phyloP scores from a whole-genome alignment of 148 eudicot species.

The Camellia lanceoleosa region DNA sequence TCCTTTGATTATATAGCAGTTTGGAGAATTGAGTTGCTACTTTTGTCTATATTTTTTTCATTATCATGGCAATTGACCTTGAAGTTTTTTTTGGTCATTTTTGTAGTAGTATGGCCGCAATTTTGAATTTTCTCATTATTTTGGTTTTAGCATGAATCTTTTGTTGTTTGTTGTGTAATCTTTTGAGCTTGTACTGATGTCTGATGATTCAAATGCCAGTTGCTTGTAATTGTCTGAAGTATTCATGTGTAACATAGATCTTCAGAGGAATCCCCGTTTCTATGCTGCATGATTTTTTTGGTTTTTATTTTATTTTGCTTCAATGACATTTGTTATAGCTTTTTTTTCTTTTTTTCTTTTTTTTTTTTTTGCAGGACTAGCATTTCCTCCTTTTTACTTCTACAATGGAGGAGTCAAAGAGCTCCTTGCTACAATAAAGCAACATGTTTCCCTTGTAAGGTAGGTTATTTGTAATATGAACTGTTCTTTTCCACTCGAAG shows the following conservation, averaged over 20 bases:
- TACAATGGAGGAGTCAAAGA: conserved; percentile 94
- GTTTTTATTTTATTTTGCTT: too few species aligned
- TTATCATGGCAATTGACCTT: neutral
- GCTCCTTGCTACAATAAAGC: conserved; percentile 84
- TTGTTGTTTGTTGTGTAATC: neutral
- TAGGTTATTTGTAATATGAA: conserved; percentile 17
- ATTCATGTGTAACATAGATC: too few species aligned
- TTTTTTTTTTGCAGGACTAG: conserved; percentile 58
- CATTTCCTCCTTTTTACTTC: conserved; percentile 91
- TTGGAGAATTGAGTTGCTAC: neutral
- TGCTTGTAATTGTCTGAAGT: too few species aligned
- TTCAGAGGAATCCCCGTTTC: too few species aligned
- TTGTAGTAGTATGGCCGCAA: neutral
- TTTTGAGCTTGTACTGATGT: neutral
- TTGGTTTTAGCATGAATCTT: neutral
- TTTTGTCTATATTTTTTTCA: neutral
- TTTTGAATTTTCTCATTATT: too few species aligned
- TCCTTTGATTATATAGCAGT: neutral
- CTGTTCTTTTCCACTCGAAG: neutral
- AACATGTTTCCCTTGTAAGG: conserved; percentile 79
- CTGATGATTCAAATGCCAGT: too few species aligned
- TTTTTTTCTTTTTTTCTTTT: neutral
- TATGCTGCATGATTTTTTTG: neutral
- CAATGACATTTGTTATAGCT: too few species aligned
- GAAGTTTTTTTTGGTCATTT: neutral